Evolutionary conservation across 176 grass and related monocot genomes (phyloP).

Genomic region (Hyparrhenia diplandra): DNA sequence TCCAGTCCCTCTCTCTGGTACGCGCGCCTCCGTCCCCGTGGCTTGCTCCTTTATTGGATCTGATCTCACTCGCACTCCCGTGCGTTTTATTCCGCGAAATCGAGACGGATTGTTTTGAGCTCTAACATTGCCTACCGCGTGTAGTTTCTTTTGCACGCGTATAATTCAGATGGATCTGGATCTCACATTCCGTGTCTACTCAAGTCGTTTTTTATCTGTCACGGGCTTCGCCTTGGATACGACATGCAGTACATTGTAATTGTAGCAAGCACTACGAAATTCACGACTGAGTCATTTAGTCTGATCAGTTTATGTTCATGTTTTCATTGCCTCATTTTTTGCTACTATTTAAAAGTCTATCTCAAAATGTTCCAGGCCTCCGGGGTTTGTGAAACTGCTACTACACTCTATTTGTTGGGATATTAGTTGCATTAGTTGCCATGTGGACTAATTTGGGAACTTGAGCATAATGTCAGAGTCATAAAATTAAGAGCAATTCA

Average conservation of each 20-base stretch:
- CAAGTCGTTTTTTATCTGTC: background rate
- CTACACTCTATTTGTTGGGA: no score
- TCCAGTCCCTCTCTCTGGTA: conserved; percentile 66
- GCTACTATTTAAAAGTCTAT: background rate
- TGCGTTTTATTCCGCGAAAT: background rate
- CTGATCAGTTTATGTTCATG: background rate
- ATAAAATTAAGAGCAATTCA: background rate
- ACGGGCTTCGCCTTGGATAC: background rate
- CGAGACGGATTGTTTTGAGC: background rate
- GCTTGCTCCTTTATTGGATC: conserved; percentile 30
- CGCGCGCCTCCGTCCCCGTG: background rate
- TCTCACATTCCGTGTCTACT: conserved; percentile 13
- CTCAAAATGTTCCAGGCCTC: background rate
- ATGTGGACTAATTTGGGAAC: background rate
- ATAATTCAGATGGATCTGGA: conserved; percentile 24
- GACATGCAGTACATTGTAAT: background rate
- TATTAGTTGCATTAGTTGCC: background rate
- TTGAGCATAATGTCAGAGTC: background rate
- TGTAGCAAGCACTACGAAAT: background rate
- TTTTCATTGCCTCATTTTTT: background rate
- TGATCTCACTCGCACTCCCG: conserved; percentile 24
- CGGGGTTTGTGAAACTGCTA: conserved; percentile 5
- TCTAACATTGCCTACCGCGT: background rate
- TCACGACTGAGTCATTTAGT: background rate
- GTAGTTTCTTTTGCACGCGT: background rate